Evolutionary conservation across 1,139 yeast genomes (phyloP).

Genomic region (Candida sp.): DNA sequence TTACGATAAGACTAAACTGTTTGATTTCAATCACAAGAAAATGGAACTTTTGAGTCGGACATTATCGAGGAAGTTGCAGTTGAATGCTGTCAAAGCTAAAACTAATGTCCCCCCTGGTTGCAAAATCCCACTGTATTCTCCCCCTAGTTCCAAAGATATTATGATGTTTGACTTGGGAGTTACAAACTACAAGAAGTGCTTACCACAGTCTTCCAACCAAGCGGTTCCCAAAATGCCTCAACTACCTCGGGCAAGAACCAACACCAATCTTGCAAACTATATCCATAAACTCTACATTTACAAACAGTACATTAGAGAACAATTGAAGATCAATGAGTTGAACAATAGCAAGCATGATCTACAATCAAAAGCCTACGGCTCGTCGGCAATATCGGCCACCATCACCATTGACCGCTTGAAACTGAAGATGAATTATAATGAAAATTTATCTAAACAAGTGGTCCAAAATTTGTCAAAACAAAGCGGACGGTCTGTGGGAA

Average conservation of each 20-base stretch:
- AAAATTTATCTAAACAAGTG: conserved; percentile 1
- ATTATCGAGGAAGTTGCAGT: background rate
- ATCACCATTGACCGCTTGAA: background rate
- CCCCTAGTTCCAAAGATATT: conserved; percentile 11
- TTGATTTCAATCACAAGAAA: background rate
- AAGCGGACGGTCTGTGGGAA: too few species aligned
- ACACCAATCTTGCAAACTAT: conserved; percentile 21
- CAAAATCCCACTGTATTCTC: conserved; percentile 11
- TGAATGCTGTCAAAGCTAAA: conserved; percentile 9
- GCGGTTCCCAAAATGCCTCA: conserved; percentile 11
- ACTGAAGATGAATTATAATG: conserved; percentile 2
- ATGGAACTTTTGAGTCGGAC: background rate
- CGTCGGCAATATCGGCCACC: background rate
- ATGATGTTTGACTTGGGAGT: conserved; percentile 4
- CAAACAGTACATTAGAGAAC: conserved; percentile 6
- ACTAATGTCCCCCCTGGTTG: conserved; percentile 11
- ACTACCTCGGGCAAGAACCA: conserved; percentile 18
- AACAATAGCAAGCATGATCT: background rate
- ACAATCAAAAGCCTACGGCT: background rate
- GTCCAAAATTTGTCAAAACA: background rate
- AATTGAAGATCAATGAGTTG: background rate
- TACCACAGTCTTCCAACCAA: background rate
- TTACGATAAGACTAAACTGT: background rate
- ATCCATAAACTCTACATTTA: conserved; percentile 17
- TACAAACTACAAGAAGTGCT: background rate